A percentile compares a stretch with the other conserved stretches of the same genome.
These are phyloP conservation scores for Rostrohypoxylon terebratum DNA, from an alignment of 495 filamentous ascomycete species.

Conservation along the genomic window DNA sequence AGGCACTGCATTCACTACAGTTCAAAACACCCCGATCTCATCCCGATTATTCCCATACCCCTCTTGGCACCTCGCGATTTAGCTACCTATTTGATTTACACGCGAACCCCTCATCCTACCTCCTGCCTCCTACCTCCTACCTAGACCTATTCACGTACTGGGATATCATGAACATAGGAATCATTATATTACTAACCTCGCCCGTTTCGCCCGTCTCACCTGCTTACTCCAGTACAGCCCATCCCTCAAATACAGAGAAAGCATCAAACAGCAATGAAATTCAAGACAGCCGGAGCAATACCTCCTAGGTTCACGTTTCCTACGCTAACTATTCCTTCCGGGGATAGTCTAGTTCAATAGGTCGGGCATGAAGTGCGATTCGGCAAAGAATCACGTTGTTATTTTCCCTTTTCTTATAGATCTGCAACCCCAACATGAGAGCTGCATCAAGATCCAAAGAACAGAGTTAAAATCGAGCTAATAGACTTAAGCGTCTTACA, in stretches of 20 bases:
- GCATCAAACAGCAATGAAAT: neutral
- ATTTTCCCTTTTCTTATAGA: constrained; percentile 12
- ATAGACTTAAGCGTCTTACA: neutral
- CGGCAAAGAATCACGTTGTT: constrained; percentile 9
- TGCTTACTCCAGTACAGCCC: neutral
- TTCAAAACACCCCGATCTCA: neutral
- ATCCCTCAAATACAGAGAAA: neutral
- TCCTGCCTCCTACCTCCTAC: too few relatives aligned
- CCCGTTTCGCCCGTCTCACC: neutral
- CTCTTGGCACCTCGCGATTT: neutral
- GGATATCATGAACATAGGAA: neutral
- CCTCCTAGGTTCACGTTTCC: neutral
- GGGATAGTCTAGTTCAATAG: neutral
- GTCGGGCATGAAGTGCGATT: neutral
- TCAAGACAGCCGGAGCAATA: neutral
- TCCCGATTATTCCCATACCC: constrained; percentile 2
- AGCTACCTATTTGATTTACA: neutral
- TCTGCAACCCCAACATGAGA: neutral
- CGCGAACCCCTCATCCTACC: neutral
- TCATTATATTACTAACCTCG: neutral
- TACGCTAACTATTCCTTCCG: neutral
- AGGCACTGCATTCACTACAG: neutral
- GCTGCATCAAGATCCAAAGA: neutral
- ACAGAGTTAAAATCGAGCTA: neutral
- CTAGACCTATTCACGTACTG: neutral